Base-by-base conservation (phyloP, 164 flowering plant species). In the Liquidambar formosana region DNA sequence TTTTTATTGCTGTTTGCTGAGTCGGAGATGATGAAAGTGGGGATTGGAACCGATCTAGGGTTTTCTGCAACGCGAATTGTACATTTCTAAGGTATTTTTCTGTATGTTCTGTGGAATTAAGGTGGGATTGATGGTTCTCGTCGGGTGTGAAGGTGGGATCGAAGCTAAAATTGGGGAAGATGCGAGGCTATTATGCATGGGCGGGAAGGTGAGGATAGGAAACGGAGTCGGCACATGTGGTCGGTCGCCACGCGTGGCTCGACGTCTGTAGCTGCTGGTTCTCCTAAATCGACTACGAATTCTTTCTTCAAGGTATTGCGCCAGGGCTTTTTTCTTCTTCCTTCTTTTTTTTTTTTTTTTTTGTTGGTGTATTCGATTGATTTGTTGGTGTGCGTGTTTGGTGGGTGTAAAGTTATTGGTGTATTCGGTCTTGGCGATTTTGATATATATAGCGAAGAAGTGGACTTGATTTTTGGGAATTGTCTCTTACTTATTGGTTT, bases 101-200 rank as follows among this genome's bases (percentile, higher is more conserved):
- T n/a, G n/a, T n/a, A n/a, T n/a, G n/a, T 66, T 61, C 63, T 51
- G 54, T 38, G 51, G 78, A 60, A 58, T 38, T 38, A 67, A 61
- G 73, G 65, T 38, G 68, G 88, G 75, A 77, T 87, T 86, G 86
- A 83, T 85, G 88, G 66, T 85, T 78, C 71, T 73, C 76, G 73
- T 74, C 43, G 72, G 66, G 45, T 58, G 44, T 45, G 53, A 70
- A 69, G 45, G 71, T 27, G 76, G 71, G 73, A 67, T 73, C 59
- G 79, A 75, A 53, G 61, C 58, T 10, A 65, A 48, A 64, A 63
- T 64, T 28, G 76, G 83, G 67, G 82, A 84, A 79, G 83, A 85
- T 87, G 89, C 83, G 71, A 82, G 86, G 82, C 77, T 82, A 79
- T 88, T 82, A 81, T 88, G 90, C 90, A 83, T 88, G 90, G 87